Base-by-base conservation (phyloP, 345 rosid genomes). In the Hibiscus tridactylites region DNA sequence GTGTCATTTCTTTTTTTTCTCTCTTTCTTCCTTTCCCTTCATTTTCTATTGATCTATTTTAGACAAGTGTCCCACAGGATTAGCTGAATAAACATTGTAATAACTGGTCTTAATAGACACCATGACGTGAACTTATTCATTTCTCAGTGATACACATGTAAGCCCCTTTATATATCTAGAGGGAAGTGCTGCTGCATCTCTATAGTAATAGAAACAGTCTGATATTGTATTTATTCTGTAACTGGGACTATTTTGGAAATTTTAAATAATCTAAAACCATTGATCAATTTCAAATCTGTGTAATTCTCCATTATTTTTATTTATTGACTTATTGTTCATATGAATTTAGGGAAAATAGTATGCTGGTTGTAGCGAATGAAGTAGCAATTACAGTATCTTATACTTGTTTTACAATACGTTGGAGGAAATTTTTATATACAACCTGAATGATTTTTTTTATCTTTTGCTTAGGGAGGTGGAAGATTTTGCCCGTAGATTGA, bases 401-500 rank as follows among this genome's bases (percentile, higher is more conserved):
- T 59, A 47, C n/a, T 73, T 46, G 70, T 21, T 61, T 75, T 67
- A 59, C 33, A 29, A 35, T 50, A 19, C 9, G 29, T 33, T 11
- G 29, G 10, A 56, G 26, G 31, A 26, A 54, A 26, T 73, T 28
- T 56, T 6, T 17, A 35, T 59, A 29, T 74, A 6, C 28, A 37
- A 7, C 7, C 33, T 6, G 9, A 44, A 67, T 44, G 31, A 44
- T 44, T 67, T 46, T 21, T 11, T 66, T 46, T 56, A 24, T 26
- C 54, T 73, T 63, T 64, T 42, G 59, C 61, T 33, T 71, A 93
- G 98, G 81, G 98, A 93, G 81, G 97, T 91, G 29, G 98, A 85
- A 79, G 98, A 91, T 74, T 93, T 91, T 87, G 97, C 96, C 44
- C 83, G 92, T 37, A 86, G 97, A 84, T 81, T 89, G 75, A 87